Base-by-base conservation (phyloP, 805 yeast species). In the Sugiyamaella mastotermitis region DNA sequence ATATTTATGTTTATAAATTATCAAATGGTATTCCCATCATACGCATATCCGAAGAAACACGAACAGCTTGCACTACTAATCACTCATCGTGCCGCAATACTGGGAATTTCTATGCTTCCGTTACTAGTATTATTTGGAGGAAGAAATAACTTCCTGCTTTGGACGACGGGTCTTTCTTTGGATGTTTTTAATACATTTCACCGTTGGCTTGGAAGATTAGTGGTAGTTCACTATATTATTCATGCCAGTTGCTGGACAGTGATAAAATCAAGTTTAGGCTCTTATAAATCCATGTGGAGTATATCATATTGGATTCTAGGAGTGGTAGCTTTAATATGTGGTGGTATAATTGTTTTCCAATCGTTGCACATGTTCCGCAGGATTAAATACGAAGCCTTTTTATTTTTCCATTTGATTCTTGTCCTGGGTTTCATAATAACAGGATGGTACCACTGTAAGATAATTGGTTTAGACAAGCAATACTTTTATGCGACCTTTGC, bases 121-220 rank as follows among this genome's bases (percentile, higher is more conserved):
- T 21, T 36, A n/a, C 31, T 53, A 4, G 77, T 79, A 59, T 60
- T 71, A 42, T 90, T 83, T 60, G 78, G 69, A 4, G 80, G 81
- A 23, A 66, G 92, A 49, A 83, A 83, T 56, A 83, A 82, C 52
- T 74, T 83, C 15, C 64, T 83, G 50, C 71, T 72, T 45, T 63
- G 62, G 53, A 38, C 78, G 4, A 71, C 87, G 1, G 85, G 87
- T 1, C 67, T 82, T 64, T 57, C 75, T 0, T 78, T 73, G 47
- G 61, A 77, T 8, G 68, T 80, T 2, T 82, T 83, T 59, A 65
- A 76, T 49, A 61, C 67, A 20, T 74, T 71, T 49, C 94, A 85
- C 58, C 38, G 59, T 56, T 78, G 84, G 82, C 59, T 69, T 34
- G 80, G 82, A 1, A 62, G 80, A 45, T 62, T 71, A 1, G 61